Conservation (phyloP, 2,329 filamentous ascomycete genomes). For the Botrytis cinerea region DNA sequence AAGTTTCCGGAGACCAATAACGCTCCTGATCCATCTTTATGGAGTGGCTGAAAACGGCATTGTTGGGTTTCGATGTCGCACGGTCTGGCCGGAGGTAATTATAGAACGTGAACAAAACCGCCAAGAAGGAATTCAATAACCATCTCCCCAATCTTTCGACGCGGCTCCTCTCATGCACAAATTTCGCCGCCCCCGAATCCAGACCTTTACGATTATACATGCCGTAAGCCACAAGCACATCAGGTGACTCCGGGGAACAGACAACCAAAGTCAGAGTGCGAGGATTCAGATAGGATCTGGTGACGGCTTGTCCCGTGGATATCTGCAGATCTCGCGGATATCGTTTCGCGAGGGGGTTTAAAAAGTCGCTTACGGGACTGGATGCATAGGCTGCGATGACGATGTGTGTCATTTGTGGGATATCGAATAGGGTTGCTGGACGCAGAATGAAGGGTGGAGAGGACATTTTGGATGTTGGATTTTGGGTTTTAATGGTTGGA, state of each 20-base stretch:
- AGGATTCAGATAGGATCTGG: conserved; percentile 20
- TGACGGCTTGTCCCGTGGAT: conserved; percentile 23
- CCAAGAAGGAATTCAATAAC: conserved; percentile 26
- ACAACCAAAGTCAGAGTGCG: conserved; percentile 29
- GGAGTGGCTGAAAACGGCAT: conserved; percentile 24
- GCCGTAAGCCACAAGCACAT: conserved; percentile 27
- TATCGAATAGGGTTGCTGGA: conserved; percentile 28
- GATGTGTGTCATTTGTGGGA: conserved; percentile 24
- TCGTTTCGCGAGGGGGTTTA: conserved; percentile 25
- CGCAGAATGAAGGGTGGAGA: conserved; percentile 25
- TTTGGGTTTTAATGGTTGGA: no score
- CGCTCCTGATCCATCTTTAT: conserved; percentile 24
- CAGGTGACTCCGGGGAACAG: conserved; percentile 25
- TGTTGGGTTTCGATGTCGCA: conserved; percentile 17
- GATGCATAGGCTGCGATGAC: conserved; percentile 27
- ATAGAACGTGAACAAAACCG: conserved; percentile 11
- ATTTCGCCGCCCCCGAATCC: conserved; percentile 28
- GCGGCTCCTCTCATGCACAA: not conserved
- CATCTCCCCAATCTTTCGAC: conserved; percentile 12
- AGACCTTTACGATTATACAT: conserved; percentile 32
- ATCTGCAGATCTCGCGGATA: conserved; percentile 27
- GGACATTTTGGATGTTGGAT: not conserved
- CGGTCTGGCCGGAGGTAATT: conserved; percentile 31
- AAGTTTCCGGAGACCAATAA: conserved; percentile 32
- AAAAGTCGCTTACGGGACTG: conserved; percentile 25